Evolutionary conservation across 352 stramenopile genomes (phyloP).

Genomic region (Phytopythium cucurbitacearum): DNA sequence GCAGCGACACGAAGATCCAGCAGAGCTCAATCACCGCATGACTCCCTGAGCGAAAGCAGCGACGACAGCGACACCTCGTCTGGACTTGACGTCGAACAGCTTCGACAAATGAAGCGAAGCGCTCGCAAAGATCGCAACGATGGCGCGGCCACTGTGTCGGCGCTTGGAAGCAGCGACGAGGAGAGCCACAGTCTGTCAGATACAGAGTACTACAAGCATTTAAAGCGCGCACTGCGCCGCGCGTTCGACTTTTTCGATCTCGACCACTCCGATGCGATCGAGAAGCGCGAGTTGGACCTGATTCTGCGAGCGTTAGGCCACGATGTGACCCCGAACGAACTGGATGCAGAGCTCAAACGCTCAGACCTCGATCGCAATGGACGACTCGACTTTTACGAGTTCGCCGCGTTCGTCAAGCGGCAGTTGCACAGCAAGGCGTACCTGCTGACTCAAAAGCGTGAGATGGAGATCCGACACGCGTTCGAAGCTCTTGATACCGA

Average conservation of each 20-base stretch:
- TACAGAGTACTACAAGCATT: conserved; percentile 48
- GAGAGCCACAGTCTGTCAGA: conserved; percentile 38
- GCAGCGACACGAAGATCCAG: neutral
- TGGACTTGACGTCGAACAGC: conserved; percentile 36
- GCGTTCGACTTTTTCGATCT: conserved; percentile 82
- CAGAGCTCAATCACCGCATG: neutral
- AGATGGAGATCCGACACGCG: conserved; percentile 71
- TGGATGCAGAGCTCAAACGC: conserved; percentile 49
- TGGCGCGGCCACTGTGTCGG: neutral
- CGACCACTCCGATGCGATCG: conserved; percentile 64
- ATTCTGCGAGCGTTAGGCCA: conserved; percentile 65
- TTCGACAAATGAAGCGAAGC: conserved; percentile 24
- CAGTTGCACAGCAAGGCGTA: conserved; percentile 57
- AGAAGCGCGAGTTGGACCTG: conserved; percentile 60
- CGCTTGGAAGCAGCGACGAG: conserved; percentile 9
- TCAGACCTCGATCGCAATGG: conserved; percentile 66
- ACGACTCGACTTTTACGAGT: conserved; percentile 72
- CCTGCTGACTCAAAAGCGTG: conserved; percentile 44
- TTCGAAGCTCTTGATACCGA: conserved; percentile 67
- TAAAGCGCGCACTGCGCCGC: conserved; percentile 54
- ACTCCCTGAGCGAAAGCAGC: neutral
- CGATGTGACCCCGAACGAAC: conserved; percentile 64
- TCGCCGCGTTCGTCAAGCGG: conserved; percentile 60
- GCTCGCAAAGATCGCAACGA: conserved; percentile 4
- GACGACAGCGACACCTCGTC: conserved; percentile 23